Conservation (phyloP, 768 basidiomycete genomes). For the Leccinellum rugosiceps region DNA sequence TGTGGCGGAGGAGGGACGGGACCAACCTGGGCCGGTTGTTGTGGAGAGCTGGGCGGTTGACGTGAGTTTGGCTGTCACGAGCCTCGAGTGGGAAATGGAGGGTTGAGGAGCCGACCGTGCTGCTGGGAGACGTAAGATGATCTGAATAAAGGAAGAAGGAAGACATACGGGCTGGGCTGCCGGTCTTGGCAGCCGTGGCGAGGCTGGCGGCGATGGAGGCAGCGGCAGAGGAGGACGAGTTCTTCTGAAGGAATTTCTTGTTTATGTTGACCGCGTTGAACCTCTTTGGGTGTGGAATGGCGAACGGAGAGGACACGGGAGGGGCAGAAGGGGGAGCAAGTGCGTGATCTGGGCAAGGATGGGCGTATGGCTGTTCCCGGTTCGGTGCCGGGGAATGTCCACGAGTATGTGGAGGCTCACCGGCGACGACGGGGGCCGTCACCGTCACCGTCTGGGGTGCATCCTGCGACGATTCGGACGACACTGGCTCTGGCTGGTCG, state of each 20-base stretch:
- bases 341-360: constrained; percentile 17
- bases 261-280: constrained; percentile 91
- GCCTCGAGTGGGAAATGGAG: constrained; percentile 64
- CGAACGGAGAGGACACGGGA: constrained; percentile 19
- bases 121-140: constrained; percentile 27
- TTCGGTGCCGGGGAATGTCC: constrained; percentile 16
- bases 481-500: constrained; percentile 46
- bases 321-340: constrained; percentile 7
- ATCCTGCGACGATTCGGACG: constrained; percentile 40
- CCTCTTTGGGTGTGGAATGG: constrained; percentile 66
- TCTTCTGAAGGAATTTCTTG: constrained; percentile 96
- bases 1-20: constrained; percentile 70
- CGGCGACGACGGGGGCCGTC: constrained; percentile 1
- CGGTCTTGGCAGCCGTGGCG: constrained; percentile 43
- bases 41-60: constrained; percentile 57
- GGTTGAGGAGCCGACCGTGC: constrained; percentile 58
- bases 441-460: constrained; percentile 8
- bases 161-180: constrained; percentile 51
- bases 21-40: constrained; percentile 67
- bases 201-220: constrained; percentile 43
- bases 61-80: constrained; percentile 87
- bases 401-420: constrained; percentile 8
- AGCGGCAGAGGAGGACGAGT: constrained; percentile 54
- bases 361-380: constrained; percentile 10
- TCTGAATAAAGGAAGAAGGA: not conserved